Evolutionary conservation across 2,329 filamentous ascomycete genomes (phyloP).

Genomic region (Emmonsiellopsis sp.): DNA sequence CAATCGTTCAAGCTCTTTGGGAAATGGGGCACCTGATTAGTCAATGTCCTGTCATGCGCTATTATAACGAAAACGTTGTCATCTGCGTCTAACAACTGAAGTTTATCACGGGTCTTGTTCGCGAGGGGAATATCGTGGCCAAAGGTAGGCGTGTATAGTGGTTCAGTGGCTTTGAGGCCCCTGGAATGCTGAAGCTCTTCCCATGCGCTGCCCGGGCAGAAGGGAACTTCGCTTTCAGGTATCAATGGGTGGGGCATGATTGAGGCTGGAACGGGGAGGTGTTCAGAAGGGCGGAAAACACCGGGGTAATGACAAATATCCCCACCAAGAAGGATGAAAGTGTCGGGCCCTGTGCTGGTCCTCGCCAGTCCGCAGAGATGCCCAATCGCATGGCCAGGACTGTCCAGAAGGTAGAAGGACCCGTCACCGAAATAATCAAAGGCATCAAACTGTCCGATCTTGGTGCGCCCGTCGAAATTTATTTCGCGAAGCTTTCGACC

Average conservation of each 20-base stretch:
- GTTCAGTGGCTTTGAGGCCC: background rate
- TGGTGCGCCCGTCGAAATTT: slow-evolving; percentile 5
- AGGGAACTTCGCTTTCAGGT: background rate
- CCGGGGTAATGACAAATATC: slow-evolving; percentile 21
- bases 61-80: slow-evolving; percentile 23
- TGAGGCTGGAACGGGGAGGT: slow-evolving; percentile 18
- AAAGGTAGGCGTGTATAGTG: background rate
- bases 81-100: slow-evolving; percentile 20
- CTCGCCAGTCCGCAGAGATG: slow-evolving; percentile 22
- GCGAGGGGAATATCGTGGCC: background rate
- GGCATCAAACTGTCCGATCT: slow-evolving; percentile 18
- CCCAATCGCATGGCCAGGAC: slow-evolving; percentile 18
- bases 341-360: slow-evolving; percentile 13
- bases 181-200: background rate
- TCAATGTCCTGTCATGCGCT: slow-evolving; percentile 21
- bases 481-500: slow-evolving; percentile 18
- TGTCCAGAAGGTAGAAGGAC: slow-evolving; percentile 22
- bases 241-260: slow-evolving; percentile 7
- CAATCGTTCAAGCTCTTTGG: slow-evolving; percentile 20
- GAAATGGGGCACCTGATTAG: slow-evolving; percentile 19
- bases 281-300: slow-evolving; percentile 20
- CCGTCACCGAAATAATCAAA: slow-evolving; percentile 24
- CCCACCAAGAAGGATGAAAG: slow-evolving; percentile 21
- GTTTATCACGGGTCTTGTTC: slow-evolving; percentile 9
- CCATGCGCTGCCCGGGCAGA: slow-evolving; percentile 3